Evolutionary conservation across 1,139 yeast genomes (phyloP), one percentile per base, ranked within the genome.

Genomic region (Lodderomyces theae): DNA sequence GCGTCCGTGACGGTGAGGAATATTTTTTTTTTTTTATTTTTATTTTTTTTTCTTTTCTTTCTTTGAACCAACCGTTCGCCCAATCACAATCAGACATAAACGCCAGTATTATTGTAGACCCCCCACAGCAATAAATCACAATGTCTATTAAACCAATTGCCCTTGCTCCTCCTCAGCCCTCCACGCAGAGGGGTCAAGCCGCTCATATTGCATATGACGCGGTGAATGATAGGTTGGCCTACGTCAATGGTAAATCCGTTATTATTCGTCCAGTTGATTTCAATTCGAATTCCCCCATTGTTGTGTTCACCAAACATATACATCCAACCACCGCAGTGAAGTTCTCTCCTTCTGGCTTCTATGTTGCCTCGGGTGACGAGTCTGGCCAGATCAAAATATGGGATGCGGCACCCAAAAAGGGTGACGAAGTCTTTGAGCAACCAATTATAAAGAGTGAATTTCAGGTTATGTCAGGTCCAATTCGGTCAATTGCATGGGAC

Each of bases 401-500:
- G 97, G 95, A 88, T 54, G 70, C 80, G 33, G 49, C 69, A 2
- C 54, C 54, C 2, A 50, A 49, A 25, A 47, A 47, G 19, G 44
- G 44, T 7, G 55, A 51, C 17, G 34, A 38, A n/a, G 43, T 45
- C 1, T 66, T 63, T 45, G 64, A 58, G 26, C 89, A 82, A 45
- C 74, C 82, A 43, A 60, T 72, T 22, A 66, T 87, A 39, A 90
- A 90, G 63, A 83, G 90, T 43, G 96, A 90, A 52, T 87, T 81
- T 58, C 87, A 79, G 51, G 80, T 89, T 25, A 77, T 92, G 47
- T 77, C 86, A 30, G 97, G 97, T 2, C 79, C 88, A 11, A 81
- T 94, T 54, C 83, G 78, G 50, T 88, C 88, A 47, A 70, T 92
- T 48, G 82, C 90, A 1, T 94, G 97, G 98, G 98, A 94, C 59